phyloP scores from a whole-genome alignment of 2,329 filamentous ascomycete species.

The Colletotrichum sp. region DNA sequence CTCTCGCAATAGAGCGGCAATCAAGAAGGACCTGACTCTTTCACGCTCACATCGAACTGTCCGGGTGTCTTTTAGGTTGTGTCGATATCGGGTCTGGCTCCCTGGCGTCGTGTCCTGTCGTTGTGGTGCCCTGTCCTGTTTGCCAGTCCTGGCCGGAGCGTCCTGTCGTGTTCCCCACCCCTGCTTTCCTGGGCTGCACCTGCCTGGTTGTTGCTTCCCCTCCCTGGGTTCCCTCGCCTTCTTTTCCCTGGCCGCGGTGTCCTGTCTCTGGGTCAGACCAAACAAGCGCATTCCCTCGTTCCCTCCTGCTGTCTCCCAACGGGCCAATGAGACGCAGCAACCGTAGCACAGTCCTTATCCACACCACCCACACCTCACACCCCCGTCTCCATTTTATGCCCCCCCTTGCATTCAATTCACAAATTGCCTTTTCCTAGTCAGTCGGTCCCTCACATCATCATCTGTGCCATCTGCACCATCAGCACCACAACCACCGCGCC shows the following conservation, averaged over 20 bases:
- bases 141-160: not conserved
- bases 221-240: conserved; percentile 13
- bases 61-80: conserved; percentile 10
- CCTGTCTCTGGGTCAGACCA: conserved; percentile 12
- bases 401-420: conserved; percentile 20
- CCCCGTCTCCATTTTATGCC: conserved; percentile 4
- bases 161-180: not conserved
- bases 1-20: not conserved
- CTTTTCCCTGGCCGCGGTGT: conserved; percentile 13
- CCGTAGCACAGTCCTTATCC: not conserved
- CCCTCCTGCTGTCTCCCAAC: not conserved
- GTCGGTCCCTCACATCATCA: conserved; percentile 17
- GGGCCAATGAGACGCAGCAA: not conserved
- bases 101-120: not conserved
- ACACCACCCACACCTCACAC: conserved; percentile 9
- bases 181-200: not conserved
- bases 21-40: not conserved
- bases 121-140: not conserved
- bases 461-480: not conserved
- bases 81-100: conserved; percentile 2
- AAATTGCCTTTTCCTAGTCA: conserved; percentile 22
- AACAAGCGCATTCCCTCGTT: conserved; percentile 12
- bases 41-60: not conserved
- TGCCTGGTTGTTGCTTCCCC: not conserved
- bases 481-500: not conserved